Percentiles rank a stretch among this genome's conserved stretches.
Conservation (phyloP, 2,329 filamentous ascomycete genomes). For the Ophiosphaerella narmari region DNA sequence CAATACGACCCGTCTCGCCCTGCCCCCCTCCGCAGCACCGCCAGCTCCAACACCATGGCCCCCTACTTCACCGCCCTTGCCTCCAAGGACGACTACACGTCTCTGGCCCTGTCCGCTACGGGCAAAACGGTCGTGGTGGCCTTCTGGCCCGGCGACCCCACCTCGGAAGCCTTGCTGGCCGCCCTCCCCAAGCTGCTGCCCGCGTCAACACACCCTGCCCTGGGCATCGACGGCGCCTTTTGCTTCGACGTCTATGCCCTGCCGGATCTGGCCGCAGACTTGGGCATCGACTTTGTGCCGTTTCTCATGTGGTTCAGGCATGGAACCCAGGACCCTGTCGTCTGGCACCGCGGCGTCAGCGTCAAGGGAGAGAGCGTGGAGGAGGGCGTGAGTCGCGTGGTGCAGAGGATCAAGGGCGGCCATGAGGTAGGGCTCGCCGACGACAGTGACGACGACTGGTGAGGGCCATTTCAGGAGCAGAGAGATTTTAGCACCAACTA, state of each 20-base stretch:
- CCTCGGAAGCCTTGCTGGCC: constrained; percentile 16
- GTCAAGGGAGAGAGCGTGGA: constrained; percentile 30
- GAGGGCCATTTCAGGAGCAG: not conserved
- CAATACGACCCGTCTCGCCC: no score
- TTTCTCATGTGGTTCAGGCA: constrained; percentile 32
- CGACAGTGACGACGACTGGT: constrained; percentile 26
- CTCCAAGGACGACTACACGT: constrained; percentile 20
- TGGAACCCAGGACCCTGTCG: constrained; percentile 23
- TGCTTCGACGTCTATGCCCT: constrained; percentile 30
- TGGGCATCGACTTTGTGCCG: constrained; percentile 30
- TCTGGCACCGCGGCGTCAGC: constrained; percentile 30
- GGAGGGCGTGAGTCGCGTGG: constrained; percentile 26
- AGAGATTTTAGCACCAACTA: not conserved
- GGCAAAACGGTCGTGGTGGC: constrained; percentile 26
- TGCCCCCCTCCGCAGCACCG: not conserved
- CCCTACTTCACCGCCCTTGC: constrained; percentile 18
- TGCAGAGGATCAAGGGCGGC: constrained; percentile 31
- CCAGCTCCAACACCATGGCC: constrained; percentile 6
- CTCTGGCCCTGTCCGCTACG: constrained; percentile 18
- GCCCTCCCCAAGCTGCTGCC: constrained; percentile 21
- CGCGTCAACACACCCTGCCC: constrained; percentile 6
- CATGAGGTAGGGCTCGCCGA: constrained; percentile 22
- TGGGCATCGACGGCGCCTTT: constrained; percentile 24
- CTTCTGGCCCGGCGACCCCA: constrained; percentile 28
- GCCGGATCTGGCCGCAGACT: constrained; percentile 21